Evolutionary conservation across 768 basidiomycete species (phyloP).

Genomic region (Jaapia argillacea): DNA sequence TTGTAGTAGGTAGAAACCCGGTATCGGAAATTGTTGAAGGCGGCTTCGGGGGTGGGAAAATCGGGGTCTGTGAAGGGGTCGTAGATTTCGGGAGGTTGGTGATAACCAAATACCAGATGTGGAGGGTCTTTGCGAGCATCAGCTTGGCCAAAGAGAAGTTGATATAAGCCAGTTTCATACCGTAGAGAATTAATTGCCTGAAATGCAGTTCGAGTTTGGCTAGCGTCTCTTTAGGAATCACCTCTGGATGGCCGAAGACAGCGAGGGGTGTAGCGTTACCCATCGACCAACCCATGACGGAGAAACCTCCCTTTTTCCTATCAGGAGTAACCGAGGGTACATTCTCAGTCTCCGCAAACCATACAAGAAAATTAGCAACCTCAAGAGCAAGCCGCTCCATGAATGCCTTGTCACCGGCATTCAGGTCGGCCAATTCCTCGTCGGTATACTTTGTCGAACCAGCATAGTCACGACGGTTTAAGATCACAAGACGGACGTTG

Average conservation of each 20-base stretch:
- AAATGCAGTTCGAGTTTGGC: conserved; percentile 20
- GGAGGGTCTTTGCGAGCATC: conserved; percentile 22
- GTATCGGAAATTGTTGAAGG: conserved; percentile 14
- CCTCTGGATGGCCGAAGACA: conserved; percentile 17
- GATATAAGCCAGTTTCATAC: conserved; percentile 12
- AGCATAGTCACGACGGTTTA: conserved; percentile 24
- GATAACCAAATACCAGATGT: conserved; percentile 17
- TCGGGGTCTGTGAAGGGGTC: conserved; percentile 15
- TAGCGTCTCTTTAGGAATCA: conserved; percentile 15
- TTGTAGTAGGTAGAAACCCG: conserved; percentile 23
- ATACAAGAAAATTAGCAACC: conserved; percentile 18
- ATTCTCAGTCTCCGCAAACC: conserved; percentile 17
- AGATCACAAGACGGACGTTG: conserved; percentile 19
- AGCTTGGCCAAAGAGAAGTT: not conserved
- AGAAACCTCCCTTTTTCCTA: conserved; percentile 23
- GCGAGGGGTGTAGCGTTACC: conserved; percentile 20
- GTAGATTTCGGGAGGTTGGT: conserved; percentile 10
- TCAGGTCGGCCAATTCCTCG: conserved; percentile 21
- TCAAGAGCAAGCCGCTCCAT: conserved; percentile 18
- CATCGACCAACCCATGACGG: conserved; percentile 29
- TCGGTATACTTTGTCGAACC: conserved; percentile 24
- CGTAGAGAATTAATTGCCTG: conserved; percentile 21
- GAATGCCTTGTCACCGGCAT: conserved; percentile 15
- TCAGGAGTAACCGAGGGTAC: conserved; percentile 19
- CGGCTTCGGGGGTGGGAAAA: conserved; percentile 13